These are phyloP conservation scores for Apophysomyces sp. DNA, from an alignment of 371 early-diverging fungal species.

Conservation along the genomic window DNA sequence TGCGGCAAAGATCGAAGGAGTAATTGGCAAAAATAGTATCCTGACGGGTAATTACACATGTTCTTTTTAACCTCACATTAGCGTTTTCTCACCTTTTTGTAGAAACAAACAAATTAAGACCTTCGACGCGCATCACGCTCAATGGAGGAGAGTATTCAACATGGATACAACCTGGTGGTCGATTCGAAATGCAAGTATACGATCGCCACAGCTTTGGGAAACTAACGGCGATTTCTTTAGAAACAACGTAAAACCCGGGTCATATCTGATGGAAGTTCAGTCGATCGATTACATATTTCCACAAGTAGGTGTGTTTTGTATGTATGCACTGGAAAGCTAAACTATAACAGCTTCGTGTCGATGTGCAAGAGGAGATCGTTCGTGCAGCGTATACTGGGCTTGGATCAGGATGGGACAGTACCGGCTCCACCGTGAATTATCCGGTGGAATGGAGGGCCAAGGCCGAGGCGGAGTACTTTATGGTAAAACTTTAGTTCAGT, in stretches of 20 bases:
- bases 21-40: slow-evolving; percentile 11
- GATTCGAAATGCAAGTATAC: slow-evolving; percentile 23
- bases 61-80: background rate
- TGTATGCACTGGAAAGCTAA: background rate
- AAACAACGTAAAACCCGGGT: slow-evolving; percentile 32
- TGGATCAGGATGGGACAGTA: slow-evolving; percentile 37
- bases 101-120: slow-evolving; percentile 12
- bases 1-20: slow-evolving; percentile 1
- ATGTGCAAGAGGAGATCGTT: slow-evolving; percentile 25
- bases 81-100: background rate
- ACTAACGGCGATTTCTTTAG: background rate
- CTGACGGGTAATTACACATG: slow-evolving; percentile 11
- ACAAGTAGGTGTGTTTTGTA: slow-evolving; percentile 21
- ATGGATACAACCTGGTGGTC: slow-evolving; percentile 16
- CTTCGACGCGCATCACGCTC: slow-evolving; percentile 19
- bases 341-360: slow-evolving; percentile 39
- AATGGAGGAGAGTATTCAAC: slow-evolving; percentile 24
- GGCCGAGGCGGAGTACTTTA: slow-evolving; percentile 45
- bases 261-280: slow-evolving; percentile 47
- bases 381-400: slow-evolving; percentile 34
- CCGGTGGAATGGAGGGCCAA: slow-evolving; percentile 46
- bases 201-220: background rate
- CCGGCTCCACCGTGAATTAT: slow-evolving; percentile 31
- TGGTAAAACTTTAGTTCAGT: slow-evolving; percentile 25
- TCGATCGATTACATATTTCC: slow-evolving; percentile 46